A percentile compares a stretch with the other conserved stretches of the same genome.
Conservation (phyloP, 768 basidiomycete genomes). For the Peribolospora baueri region DNA sequence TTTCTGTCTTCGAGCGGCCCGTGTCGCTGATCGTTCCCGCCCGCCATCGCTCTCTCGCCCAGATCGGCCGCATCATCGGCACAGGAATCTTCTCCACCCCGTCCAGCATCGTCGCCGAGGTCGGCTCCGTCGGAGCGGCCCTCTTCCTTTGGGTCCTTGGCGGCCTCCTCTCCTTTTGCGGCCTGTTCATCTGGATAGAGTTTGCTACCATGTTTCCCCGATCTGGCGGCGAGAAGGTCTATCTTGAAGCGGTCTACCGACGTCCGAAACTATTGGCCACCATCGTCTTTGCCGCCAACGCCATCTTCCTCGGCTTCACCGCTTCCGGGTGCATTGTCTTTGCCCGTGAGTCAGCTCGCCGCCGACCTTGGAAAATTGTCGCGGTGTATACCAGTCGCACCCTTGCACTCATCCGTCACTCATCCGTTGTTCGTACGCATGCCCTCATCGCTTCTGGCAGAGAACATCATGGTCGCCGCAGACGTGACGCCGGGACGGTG, state of each 20-base stretch:
- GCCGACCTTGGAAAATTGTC: too few species aligned
- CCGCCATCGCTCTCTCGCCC: too few species aligned
- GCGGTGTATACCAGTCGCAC: constrained; percentile 5
- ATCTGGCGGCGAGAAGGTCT: constrained; percentile 39
- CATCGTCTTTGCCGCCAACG: constrained; percentile 27
- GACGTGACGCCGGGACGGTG: constrained; percentile 24
- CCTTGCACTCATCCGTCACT: too few species aligned
- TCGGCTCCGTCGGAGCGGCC: constrained; percentile 35
- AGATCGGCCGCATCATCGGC: constrained; percentile 32
- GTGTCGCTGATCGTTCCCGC: too few species aligned
- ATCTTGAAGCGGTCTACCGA: constrained; percentile 33
- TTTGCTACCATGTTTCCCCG: constrained; percentile 40
- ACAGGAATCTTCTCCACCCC: constrained; percentile 45
- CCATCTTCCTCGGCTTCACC: constrained; percentile 26
- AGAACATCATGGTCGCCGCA: constrained; percentile 29
- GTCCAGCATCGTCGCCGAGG: constrained; percentile 32
- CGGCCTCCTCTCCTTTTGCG: constrained; percentile 31
- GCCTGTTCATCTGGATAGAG: constrained; percentile 13
- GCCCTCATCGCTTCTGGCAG: constrained; percentile 2
- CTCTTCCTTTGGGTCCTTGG: constrained; percentile 42
- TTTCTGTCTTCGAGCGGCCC: too few species aligned
- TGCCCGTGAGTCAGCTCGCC: constrained; percentile 11
- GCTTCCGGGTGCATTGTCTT: constrained; percentile 28
- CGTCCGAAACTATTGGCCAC: constrained; percentile 29
- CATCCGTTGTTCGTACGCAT: too few species aligned